phyloP scores from a whole-genome alignment of 2,329 filamentous ascomycete genomes.

The Mariannaea elegans region DNA sequence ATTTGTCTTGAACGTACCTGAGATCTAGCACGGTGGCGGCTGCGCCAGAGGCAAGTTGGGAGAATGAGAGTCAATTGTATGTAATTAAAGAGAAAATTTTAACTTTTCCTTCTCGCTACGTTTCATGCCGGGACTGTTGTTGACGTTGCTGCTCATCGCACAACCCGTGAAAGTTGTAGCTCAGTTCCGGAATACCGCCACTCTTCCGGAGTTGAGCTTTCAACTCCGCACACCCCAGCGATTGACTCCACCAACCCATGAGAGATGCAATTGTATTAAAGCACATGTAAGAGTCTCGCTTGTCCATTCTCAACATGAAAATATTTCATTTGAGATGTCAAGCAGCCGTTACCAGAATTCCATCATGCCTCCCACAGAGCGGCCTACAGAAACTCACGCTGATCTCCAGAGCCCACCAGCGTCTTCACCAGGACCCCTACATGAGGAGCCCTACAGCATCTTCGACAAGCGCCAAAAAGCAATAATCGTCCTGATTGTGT shows the following conservation, averaged over 20 bases:
- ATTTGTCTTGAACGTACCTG: too few relatives aligned
- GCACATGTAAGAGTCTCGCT: too few relatives aligned
- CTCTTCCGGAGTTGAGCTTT: slow-evolving; percentile 1
- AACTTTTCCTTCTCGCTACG: too few relatives aligned
- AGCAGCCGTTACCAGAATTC: background rate
- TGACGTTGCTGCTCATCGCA: too few relatives aligned
- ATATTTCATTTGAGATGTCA: background rate
- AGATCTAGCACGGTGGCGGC: too few relatives aligned
- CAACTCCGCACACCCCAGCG: background rate
- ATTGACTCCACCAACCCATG: background rate
- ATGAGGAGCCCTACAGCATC: slow-evolving; percentile 55
- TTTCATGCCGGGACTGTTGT: too few relatives aligned
- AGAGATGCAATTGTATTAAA: too few relatives aligned
- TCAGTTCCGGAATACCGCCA: background rate
- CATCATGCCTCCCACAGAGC: too few relatives aligned
- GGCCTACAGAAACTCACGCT: background rate
- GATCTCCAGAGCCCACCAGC: background rate
- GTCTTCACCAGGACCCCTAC: background rate
- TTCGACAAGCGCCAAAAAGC: slow-evolving; percentile 59
- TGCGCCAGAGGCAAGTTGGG: too few relatives aligned
- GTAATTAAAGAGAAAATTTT: too few relatives aligned
- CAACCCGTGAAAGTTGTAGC: too few relatives aligned
- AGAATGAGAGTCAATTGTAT: too few relatives aligned
- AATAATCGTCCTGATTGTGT: slow-evolving; percentile 56
- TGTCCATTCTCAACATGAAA: background rate